Percentiles rank a stretch among this genome's conserved stretches.
These are phyloP conservation scores for Starmera amethionina DNA, from an alignment of 805 yeast species.

Conservation along the genomic window DNA sequence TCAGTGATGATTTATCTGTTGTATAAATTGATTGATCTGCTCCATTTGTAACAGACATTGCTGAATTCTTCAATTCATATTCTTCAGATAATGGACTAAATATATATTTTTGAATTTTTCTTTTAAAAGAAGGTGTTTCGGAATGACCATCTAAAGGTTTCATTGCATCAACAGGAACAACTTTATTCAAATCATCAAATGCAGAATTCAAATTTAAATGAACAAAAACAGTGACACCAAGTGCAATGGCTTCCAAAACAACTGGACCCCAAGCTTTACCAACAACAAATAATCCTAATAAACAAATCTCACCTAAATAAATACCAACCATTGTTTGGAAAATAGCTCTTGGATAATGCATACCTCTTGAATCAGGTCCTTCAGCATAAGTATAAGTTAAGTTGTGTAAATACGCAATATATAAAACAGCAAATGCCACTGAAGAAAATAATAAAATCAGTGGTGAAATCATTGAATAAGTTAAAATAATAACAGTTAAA, in stretches of 20 bases:
- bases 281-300: slow-evolving; percentile 79
- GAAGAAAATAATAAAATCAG: slow-evolving; percentile 67
- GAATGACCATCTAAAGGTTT: slow-evolving; percentile 64
- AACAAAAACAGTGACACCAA: slow-evolving; percentile 56
- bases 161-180: slow-evolving; percentile 66
- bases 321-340: slow-evolving; percentile 85
- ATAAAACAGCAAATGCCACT: slow-evolving; percentile 60
- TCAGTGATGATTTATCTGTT: neutral
- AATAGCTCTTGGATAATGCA: slow-evolving; percentile 78
- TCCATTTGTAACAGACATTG: slow-evolving; percentile 6
- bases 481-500: slow-evolving; percentile 56
- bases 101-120: neutral
- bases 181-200: slow-evolving; percentile 48
- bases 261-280: slow-evolving; percentile 96
- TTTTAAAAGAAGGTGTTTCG: slow-evolving; percentile 46
- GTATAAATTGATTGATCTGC: slow-evolving; percentile 21
- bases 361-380: slow-evolving; percentile 68
- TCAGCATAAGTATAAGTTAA: slow-evolving; percentile 61
- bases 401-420: slow-evolving; percentile 72
- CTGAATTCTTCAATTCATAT: too few relatives aligned
- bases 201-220: slow-evolving; percentile 60
- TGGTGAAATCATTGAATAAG: slow-evolving; percentile 73
- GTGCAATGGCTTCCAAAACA: slow-evolving; percentile 57
- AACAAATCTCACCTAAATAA: slow-evolving; percentile 78
- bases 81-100: neutral